phyloP scores from a whole-genome alignment of 352 stramenopile genomes.

The Blastocystis sp. region DNA sequence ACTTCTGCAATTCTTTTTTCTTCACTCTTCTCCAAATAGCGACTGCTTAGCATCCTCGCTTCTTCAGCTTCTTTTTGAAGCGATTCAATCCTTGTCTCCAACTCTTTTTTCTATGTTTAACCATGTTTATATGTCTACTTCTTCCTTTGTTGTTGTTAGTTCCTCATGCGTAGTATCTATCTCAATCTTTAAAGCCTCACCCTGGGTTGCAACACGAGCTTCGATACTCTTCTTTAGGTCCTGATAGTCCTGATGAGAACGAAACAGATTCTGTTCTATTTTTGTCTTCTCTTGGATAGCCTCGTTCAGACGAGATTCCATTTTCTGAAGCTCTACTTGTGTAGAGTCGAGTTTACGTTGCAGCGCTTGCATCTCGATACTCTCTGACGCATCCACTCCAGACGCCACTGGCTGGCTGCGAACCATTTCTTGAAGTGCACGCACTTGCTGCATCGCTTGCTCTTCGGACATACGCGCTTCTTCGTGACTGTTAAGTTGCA shows the following conservation, averaged over 20 bases:
- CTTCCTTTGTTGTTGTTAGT: background rate
- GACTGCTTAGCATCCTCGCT: background rate
- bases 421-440: conserved; percentile 57
- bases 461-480: background rate
- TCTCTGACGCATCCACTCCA: background rate
- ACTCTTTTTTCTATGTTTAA: conserved; percentile 21
- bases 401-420: background rate
- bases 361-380: conserved; percentile 25
- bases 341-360: background rate
- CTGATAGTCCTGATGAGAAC: conserved; percentile 41
- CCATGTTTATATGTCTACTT: background rate
- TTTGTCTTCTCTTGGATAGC: conserved; percentile 46
- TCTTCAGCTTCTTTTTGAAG: conserved; percentile 29
- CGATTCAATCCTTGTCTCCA: background rate
- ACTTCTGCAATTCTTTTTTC: background rate
- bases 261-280: conserved; percentile 39
- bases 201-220: background rate
- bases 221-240: conserved; percentile 9
- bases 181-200: conserved; percentile 3
- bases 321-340: background rate
- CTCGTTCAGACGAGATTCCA: conserved; percentile 16
- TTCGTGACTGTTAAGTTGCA: conserved; percentile 10
- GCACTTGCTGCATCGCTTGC: conserved; percentile 35
- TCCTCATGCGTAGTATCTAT: background rate
- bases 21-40: background rate